Evolutionary conservation across 805 yeast genomes (phyloP).

Genomic region (Ogataea minuta): DNA sequence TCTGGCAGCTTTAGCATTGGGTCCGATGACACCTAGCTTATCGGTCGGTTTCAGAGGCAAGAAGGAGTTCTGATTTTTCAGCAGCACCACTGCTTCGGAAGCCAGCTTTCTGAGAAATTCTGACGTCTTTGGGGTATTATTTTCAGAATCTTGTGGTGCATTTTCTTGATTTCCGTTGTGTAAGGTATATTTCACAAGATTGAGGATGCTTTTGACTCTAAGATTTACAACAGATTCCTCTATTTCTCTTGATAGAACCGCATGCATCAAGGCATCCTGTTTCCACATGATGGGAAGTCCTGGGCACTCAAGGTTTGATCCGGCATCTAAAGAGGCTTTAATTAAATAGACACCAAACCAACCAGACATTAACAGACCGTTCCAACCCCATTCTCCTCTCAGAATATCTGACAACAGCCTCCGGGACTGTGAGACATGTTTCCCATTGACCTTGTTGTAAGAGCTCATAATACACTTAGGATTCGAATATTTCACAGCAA

Average conservation of each 20-base stretch:
- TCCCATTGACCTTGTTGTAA: slow-evolving; percentile 63
- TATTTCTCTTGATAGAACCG: slow-evolving; percentile 44
- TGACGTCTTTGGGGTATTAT: slow-evolving; percentile 49
- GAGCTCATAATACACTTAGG: slow-evolving; percentile 62
- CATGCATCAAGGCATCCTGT: slow-evolving; percentile 39
- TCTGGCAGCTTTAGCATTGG: slow-evolving; percentile 50
- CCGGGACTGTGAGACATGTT: slow-evolving; percentile 52
- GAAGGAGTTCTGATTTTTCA: slow-evolving; percentile 48
- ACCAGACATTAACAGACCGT: slow-evolving; percentile 60
- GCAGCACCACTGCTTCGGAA: slow-evolving; percentile 51
- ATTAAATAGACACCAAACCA: slow-evolving; percentile 61
- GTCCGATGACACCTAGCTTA: slow-evolving; percentile 57
- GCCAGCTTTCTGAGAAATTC: slow-evolving; percentile 45
- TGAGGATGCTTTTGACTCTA: slow-evolving; percentile 48
- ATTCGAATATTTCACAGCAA: slow-evolving; percentile 52
- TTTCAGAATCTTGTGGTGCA: slow-evolving; percentile 38
- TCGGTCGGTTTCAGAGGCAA: slow-evolving; percentile 47
- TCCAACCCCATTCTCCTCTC: slow-evolving; percentile 57
- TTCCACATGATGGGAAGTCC: slow-evolving; percentile 54
- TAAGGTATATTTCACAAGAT: slow-evolving; percentile 44
- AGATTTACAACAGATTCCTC: slow-evolving; percentile 43
- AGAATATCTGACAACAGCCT: slow-evolving; percentile 45
- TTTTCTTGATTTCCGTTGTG: slow-evolving; percentile 42
- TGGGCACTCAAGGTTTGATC: slow-evolving; percentile 68
- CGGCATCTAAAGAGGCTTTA: slow-evolving; percentile 49